A percentile compares a stretch with the other conserved stretches of the same genome.
phyloP scores from a whole-genome alignment of 164 flowering plant genomes.

The Aristolochia californica region DNA sequence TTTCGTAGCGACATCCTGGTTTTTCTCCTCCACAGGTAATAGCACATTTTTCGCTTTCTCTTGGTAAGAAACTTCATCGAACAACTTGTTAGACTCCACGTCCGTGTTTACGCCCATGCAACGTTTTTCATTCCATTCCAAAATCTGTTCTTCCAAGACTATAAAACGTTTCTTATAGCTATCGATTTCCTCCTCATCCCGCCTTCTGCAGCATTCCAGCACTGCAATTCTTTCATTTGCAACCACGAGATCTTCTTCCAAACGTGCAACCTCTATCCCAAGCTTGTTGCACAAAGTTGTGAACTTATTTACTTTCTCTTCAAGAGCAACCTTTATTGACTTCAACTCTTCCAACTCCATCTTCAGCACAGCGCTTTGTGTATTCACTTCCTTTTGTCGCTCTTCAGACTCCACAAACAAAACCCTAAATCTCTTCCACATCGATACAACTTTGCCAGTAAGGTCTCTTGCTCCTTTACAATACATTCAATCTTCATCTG shows the following conservation, averaged over 20 bases:
- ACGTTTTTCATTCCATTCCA: conserved; percentile 3
- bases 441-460: too few relatives aligned
- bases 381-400: not conserved
- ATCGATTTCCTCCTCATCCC: not conserved
- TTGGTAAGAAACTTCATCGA: not conserved
- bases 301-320: not conserved
- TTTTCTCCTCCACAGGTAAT: not conserved
- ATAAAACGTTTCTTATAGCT: not conserved
- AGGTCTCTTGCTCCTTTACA: too few relatives aligned
- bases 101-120: not conserved
- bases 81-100: too few relatives aligned
- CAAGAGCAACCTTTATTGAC: not conserved
- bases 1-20: not conserved
- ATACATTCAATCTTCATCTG: too few relatives aligned
- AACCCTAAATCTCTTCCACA: not conserved
- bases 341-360: not conserved
- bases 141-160: not conserved
- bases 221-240: not conserved
- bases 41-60: not conserved
- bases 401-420: not conserved
- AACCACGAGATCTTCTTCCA: conserved; percentile 3
- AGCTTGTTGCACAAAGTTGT: not conserved
- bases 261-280: not conserved
- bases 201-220: not conserved
- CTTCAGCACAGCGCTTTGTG: not conserved